Base-by-base conservation (phyloP, 768 basidiomycete genomes). In the Dentipellis sp. region DNA sequence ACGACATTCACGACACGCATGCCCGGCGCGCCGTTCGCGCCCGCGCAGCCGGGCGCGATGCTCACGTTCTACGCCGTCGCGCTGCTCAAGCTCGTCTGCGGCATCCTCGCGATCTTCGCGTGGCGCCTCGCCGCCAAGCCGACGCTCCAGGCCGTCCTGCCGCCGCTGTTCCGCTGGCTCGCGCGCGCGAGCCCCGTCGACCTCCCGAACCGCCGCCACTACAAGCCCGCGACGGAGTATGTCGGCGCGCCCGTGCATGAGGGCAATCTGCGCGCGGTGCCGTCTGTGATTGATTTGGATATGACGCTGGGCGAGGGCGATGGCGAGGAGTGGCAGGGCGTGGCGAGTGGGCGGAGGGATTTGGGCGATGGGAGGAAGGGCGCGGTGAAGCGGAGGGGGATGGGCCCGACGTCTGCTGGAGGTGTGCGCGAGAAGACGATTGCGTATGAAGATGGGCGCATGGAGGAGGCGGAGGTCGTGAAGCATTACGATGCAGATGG, bases 161-260 rank as follows among this genome's bases (percentile, higher is more conserved):
- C 94, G 0, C 91, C 92, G 0, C 75, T 83, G 16, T 97, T 92
- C 78, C 86, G 94, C 56, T 71, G 82, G 47, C 74, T 90, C 58
- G 77, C 88, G 8, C 78, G 76, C 29, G 59, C 59, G 5, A 60
- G 59, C 10, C 74, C 81, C 39, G 78, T 91, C 64, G 74, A 74
- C 8, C 79, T 97, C 4, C 95, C 94, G 0, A 82, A 84, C 58
- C 79, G 95, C 10, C 78, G 91, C 14, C 92, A 91, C 71, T 97
- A 98, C 68, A 88, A 85, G 5, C 87, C 92, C 29, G 91, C 94
- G 34, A 93, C 92, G 63, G 93, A 94, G 62, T 97, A 97, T 68
- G 78, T 76, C 34, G 76, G 69, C 23, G 81, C 89, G 1, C 86
- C 86, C 0, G 71, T 78, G 36, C 81, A 84, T 58, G n/a, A n/a